Conservation (phyloP, 1,284 basidiomycete species). For the Cutaneotrichosporon sp. region DNA sequence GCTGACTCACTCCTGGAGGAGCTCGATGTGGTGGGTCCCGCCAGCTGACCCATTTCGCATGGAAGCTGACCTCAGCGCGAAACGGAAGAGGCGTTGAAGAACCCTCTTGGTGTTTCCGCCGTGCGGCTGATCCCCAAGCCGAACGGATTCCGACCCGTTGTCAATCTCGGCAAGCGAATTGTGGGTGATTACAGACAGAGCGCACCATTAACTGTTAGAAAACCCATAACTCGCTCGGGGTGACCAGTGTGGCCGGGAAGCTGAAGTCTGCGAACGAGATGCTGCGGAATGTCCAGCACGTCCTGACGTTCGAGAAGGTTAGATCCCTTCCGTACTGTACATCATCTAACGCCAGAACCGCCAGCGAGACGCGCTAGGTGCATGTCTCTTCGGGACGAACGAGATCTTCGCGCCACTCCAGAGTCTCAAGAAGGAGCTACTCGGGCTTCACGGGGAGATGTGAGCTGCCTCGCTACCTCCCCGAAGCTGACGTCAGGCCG, state of each 20-base stretch:
- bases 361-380: slow-evolving; percentile 63
- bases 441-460: slow-evolving; percentile 55
- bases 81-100: slow-evolving; percentile 6
- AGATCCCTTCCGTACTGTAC: too few relatives aligned
- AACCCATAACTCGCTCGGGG: slow-evolving; percentile 8
- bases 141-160: slow-evolving; percentile 87
- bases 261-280: slow-evolving; percentile 60
- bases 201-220: slow-evolving; percentile 12
- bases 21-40: slow-evolving; percentile 33
- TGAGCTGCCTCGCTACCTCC: slow-evolving; percentile 43
- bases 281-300: slow-evolving; percentile 73
- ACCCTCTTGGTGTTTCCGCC: slow-evolving; percentile 50
- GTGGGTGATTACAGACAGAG: too few relatives aligned
- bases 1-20: slow-evolving; percentile 44
- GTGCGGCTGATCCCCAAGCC: slow-evolving; percentile 91
- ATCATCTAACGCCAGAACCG: slow-evolving; percentile 53
- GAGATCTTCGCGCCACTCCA: slow-evolving; percentile 73
- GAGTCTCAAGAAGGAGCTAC: slow-evolving; percentile 60
- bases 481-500: slow-evolving; percentile 57
- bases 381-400: slow-evolving; percentile 75
- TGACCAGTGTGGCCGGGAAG: slow-evolving; percentile 11
- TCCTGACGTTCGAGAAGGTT: slow-evolving; percentile 81
- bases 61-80: background rate
- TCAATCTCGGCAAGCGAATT: slow-evolving; percentile 73
- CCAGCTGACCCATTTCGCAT: background rate